Conservation (phyloP, 371 early-diverging fungal species). For the Sporodiniella umbellata region DNA sequence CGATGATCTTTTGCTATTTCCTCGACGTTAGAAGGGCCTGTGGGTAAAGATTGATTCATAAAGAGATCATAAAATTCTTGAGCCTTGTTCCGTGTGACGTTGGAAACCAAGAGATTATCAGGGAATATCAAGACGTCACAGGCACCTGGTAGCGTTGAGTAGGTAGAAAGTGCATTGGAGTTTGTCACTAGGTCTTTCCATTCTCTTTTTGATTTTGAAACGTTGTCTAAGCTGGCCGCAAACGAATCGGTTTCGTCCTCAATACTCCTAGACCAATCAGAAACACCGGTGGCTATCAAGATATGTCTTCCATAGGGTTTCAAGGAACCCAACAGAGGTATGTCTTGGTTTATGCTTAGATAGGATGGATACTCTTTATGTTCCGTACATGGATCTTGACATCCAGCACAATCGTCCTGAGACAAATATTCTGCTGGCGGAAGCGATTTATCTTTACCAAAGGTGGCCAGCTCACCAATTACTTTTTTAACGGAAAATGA, state of each 20-base stretch:
- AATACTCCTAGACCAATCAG: slow-evolving; percentile 55
- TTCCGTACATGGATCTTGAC: slow-evolving; percentile 42
- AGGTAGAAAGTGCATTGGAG: slow-evolving; percentile 19
- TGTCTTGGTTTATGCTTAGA: slow-evolving; percentile 57
- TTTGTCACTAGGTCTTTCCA: slow-evolving; percentile 35
- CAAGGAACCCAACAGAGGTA: slow-evolving; percentile 50
- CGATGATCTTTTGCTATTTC: slow-evolving; percentile 6
- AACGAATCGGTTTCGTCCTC: slow-evolving; percentile 43
- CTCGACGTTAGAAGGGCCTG: slow-evolving; percentile 8
- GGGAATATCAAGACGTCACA: slow-evolving; percentile 35
- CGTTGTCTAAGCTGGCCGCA: slow-evolving; percentile 18
- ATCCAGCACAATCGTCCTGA: slow-evolving; percentile 35
- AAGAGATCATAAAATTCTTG: slow-evolving; percentile 25
- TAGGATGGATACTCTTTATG: slow-evolving; percentile 60
- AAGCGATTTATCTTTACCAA: slow-evolving; percentile 7
- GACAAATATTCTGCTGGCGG: slow-evolving; percentile 18
- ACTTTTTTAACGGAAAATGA: slow-evolving; percentile 8
- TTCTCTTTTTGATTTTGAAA: neutral
- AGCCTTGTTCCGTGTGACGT: slow-evolving; percentile 26
- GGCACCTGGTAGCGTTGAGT: slow-evolving; percentile 15
- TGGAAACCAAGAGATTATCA: slow-evolving; percentile 36
- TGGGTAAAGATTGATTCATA: slow-evolving; percentile 16
- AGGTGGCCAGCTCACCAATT: slow-evolving; percentile 7
- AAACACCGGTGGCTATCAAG: slow-evolving; percentile 57
- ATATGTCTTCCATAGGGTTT: slow-evolving; percentile 68